Evolutionary conservation across 176 grass and related monocot species (phyloP).

Genomic region (Phragmites australis): DNA sequence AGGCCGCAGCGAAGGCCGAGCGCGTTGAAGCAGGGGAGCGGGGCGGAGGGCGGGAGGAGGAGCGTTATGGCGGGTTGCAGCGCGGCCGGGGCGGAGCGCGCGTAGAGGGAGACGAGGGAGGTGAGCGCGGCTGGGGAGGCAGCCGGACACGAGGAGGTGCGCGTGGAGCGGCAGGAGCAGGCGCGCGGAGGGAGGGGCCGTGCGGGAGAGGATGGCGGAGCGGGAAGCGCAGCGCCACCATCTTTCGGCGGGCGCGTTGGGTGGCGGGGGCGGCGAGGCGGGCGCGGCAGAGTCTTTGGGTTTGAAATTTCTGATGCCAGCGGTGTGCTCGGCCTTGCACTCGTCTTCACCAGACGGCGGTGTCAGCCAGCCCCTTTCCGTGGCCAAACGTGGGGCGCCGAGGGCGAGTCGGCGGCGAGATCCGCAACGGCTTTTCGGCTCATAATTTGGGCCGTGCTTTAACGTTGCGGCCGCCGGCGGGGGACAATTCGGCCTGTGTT

Average conservation of each 20-base stretch:
- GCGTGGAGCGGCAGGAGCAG: slow-evolving; percentile 52
- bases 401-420: no score
- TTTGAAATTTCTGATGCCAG: no score
- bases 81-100: slow-evolving; percentile 21
- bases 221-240: slow-evolving; percentile 38
- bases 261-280: background rate
- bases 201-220: slow-evolving; percentile 32
- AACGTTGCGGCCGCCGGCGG: background rate
- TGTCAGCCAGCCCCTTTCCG: no score
- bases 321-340: no score
- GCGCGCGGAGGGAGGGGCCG: background rate
- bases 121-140: slow-evolving; percentile 38
- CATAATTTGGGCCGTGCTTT: background rate
- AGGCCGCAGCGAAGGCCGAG: slow-evolving; percentile 44
- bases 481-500: background rate
- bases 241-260: background rate
- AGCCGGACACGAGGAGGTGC: slow-evolving; percentile 50
- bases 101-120: slow-evolving; percentile 57
- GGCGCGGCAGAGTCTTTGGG: background rate
- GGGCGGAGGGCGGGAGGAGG: slow-evolving; percentile 25
- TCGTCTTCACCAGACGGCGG: no score
- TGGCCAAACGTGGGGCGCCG: no score
- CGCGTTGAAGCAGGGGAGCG: slow-evolving; percentile 61
- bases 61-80: slow-evolving; percentile 30
- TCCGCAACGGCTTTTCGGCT: background rate